Conservation (phyloP, 305 asterid genomes). For the Euphrasia arctica region DNA sequence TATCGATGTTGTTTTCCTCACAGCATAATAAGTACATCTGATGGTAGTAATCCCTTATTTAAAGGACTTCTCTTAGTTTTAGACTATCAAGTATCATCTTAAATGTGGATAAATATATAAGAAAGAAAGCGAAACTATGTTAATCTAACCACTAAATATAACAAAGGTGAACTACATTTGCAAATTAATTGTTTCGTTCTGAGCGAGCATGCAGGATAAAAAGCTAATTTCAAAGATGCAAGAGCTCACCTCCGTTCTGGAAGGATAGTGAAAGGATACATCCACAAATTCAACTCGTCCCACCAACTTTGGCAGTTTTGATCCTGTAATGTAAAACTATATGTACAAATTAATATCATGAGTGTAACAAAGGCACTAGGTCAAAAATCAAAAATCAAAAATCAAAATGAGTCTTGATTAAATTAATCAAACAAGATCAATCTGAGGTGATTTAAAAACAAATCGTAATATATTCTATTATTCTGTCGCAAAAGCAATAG, state of each 20-base stretch:
- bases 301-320: constrained; percentile 57
- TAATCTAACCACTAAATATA: constrained; percentile 17
- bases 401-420: neutral
- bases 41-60: constrained; percentile 1
- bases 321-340: constrained; percentile 47
- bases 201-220: neutral
- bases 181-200: constrained; percentile 12
- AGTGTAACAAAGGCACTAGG: neutral
- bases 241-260: constrained; percentile 62
- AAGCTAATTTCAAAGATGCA: neutral
- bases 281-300: constrained; percentile 73
- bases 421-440: no score
- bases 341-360: constrained; percentile 16
- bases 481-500: constrained; percentile 1
- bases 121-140: constrained; percentile 16
- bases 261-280: constrained; percentile 73
- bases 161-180: neutral
- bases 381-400: constrained; percentile 5
- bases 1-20: constrained; percentile 16
- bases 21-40: constrained; percentile 5
- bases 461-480: neutral
- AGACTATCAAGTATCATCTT: constrained; percentile 8
- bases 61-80: constrained; percentile 1
- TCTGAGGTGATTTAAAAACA: neutral
- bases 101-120: constrained; percentile 8